These are phyloP conservation scores for Chalciporus pseudorubinellus DNA, from an alignment of 768 basidiomycete species.

Conservation along the genomic window DNA sequence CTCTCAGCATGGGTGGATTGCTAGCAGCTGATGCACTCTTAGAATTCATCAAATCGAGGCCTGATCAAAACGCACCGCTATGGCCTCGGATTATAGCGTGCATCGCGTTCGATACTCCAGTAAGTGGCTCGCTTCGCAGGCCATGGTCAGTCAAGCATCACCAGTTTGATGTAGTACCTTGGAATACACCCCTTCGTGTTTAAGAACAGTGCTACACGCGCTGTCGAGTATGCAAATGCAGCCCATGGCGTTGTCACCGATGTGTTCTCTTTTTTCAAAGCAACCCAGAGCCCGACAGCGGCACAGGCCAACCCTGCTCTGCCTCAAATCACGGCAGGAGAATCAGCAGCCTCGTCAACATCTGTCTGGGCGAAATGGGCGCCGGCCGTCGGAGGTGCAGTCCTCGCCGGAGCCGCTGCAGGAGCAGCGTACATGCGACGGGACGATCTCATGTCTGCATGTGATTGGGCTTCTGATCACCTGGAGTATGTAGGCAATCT, in stretches of 20 bases:
- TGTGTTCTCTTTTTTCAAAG: conserved; percentile 53
- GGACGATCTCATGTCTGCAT: conserved; percentile 68
- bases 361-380: conserved; percentile 62
- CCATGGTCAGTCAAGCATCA: not conserved
- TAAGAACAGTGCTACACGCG: conserved; percentile 79
- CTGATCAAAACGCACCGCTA: conserved; percentile 61
- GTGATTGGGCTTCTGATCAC: conserved; percentile 80
- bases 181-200: conserved; percentile 85
- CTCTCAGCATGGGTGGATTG: conserved; percentile 86
- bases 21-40: conserved; percentile 81
- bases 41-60: conserved; percentile 66
- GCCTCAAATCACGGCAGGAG: conserved; percentile 33
- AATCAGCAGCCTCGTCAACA: conserved; percentile 13
- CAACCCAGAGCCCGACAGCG: conserved; percentile 39
- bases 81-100: conserved; percentile 90
- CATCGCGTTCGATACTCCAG: conserved; percentile 89
- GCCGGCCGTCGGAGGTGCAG: conserved; percentile 69
- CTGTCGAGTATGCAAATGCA: conserved; percentile 62
- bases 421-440: conserved; percentile 82
- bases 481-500: conserved; percentile 85
- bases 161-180: conserved; percentile 56
- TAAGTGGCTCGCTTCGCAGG: conserved; percentile 36
- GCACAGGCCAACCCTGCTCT: conserved; percentile 24
- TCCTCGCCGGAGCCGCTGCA: conserved; percentile 79
- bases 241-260: conserved; percentile 65